These are phyloP conservation scores for Pseudopyrenochaeta lycopersici DNA, from an alignment of 2,329 filamentous ascomycete species.

Conservation along the genomic window DNA sequence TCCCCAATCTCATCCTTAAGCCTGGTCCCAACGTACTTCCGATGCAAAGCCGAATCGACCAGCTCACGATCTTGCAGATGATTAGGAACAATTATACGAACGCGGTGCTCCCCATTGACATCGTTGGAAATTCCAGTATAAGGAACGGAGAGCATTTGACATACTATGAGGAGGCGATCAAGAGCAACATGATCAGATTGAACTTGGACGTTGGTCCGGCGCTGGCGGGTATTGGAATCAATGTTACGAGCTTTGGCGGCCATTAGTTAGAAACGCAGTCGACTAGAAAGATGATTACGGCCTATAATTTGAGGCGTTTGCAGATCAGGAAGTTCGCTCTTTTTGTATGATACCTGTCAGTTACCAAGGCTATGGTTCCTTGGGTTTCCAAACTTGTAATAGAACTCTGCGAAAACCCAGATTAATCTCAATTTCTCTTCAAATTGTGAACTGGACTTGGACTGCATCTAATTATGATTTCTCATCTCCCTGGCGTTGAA, in stretches of 20 bases:
- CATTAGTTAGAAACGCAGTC: neutral
- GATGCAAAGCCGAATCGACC: slow-evolving; percentile 64
- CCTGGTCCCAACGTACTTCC: slow-evolving; percentile 67
- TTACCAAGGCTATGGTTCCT: neutral
- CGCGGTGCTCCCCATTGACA: slow-evolving; percentile 64
- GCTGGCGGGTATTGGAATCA: slow-evolving; percentile 36
- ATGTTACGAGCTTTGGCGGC: slow-evolving; percentile 24
- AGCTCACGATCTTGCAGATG: slow-evolving; percentile 59
- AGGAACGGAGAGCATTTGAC: slow-evolving; percentile 61
- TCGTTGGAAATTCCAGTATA: slow-evolving; percentile 62
- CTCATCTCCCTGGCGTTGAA: no score
- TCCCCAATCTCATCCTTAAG: slow-evolving; percentile 66
- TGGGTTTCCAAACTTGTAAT: neutral
- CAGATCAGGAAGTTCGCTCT: neutral
- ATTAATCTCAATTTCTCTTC: no score
- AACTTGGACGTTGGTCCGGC: slow-evolving; percentile 56
- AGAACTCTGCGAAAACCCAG: no score
- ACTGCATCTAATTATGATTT: no score
- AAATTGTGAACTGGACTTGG: no score
- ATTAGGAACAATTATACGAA: slow-evolving; percentile 61
- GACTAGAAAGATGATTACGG: neutral
- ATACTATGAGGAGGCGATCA: slow-evolving; percentile 67
- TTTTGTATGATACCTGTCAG: slow-evolving; percentile 6
- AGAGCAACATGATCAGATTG: slow-evolving; percentile 61
- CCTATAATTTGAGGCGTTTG: neutral